phyloP scores from a whole-genome alignment of 148 eudicot species.

The Camellia japonica region DNA sequence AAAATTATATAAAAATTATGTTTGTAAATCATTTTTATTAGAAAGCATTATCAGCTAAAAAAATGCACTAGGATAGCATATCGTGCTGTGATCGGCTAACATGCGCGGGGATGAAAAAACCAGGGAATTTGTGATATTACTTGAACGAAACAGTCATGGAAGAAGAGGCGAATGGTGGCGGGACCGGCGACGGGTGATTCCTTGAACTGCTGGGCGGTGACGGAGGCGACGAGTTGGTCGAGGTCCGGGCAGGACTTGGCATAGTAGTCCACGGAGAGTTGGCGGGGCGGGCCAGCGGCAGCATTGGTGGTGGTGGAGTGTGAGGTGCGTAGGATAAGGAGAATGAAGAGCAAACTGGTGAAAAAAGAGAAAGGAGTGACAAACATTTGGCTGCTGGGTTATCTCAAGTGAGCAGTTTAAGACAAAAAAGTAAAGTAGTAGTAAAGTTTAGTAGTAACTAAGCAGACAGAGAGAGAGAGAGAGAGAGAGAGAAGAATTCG shows the following conservation, averaged over 20 bases:
- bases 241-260: slow-evolving; percentile 75
- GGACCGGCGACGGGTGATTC: slow-evolving; percentile 62
- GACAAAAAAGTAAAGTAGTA: slow-evolving; percentile 17
- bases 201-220: slow-evolving; percentile 61
- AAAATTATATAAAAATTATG: too few relatives aligned
- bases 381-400: slow-evolving; percentile 14
- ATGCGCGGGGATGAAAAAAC: background rate
- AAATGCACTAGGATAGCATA: background rate
- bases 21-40: too few relatives aligned
- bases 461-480: too few relatives aligned
- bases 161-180: slow-evolving; percentile 90
- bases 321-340: slow-evolving; percentile 22
- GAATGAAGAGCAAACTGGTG: slow-evolving; percentile 15
- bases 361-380: slow-evolving; percentile 23
- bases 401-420: background rate
- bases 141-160: slow-evolving; percentile 92
- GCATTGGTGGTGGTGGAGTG: slow-evolving; percentile 14
- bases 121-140: slow-evolving; percentile 27
- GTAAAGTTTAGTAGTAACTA: too few relatives aligned
- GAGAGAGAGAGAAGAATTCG: too few relatives aligned
- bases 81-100: background rate
- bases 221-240: slow-evolving; percentile 64
- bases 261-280: slow-evolving; percentile 63
- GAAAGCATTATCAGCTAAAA: too few relatives aligned
- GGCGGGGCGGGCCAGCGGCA: slow-evolving; percentile 26